phyloP scores from a whole-genome alignment of 2,329 filamentous ascomycete genomes.

The Colletotrichum endophyticum region DNA sequence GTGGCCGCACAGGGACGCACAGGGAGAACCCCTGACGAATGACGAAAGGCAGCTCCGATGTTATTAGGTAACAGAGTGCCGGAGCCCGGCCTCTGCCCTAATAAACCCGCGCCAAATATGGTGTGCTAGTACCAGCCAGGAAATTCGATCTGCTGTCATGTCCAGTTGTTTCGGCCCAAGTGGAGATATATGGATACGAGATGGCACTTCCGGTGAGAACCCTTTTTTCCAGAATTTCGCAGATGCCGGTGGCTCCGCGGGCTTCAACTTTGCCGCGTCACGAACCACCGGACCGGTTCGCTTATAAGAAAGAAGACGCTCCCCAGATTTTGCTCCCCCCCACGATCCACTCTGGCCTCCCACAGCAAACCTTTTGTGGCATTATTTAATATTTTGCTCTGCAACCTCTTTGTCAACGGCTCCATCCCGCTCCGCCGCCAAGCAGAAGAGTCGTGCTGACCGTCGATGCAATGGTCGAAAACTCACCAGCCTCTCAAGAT shows the following conservation, averaged over 20 bases:
- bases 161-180: slow-evolving; percentile 18
- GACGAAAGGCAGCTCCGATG: slow-evolving; percentile 1
- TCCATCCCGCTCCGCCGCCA: background rate
- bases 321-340: slow-evolving; percentile 13
- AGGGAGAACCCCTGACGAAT: slow-evolving; percentile 12
- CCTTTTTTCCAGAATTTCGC: background rate
- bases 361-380: background rate
- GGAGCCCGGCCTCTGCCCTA: background rate
- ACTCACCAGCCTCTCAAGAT: slow-evolving; percentile 14
- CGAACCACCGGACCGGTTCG: slow-evolving; percentile 14
- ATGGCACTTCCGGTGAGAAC: background rate
- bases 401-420: background rate
- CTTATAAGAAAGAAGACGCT: slow-evolving; percentile 10
- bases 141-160: slow-evolving; percentile 13
- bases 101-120: background rate
- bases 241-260: slow-evolving; percentile 2
- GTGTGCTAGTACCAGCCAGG: slow-evolving; percentile 3
- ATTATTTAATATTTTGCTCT: background rate
- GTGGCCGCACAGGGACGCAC: background rate
- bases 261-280: background rate
- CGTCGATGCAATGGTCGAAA: slow-evolving; percentile 20
- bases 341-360: slow-evolving; percentile 11
- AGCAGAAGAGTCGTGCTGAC: background rate
- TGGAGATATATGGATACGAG: slow-evolving; percentile 16
- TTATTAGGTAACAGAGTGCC: slow-evolving; percentile 12